These are phyloP conservation scores for Zizania latifolia DNA, from an alignment of 176 grass and related monocot species.

Conservation along the genomic window DNA sequence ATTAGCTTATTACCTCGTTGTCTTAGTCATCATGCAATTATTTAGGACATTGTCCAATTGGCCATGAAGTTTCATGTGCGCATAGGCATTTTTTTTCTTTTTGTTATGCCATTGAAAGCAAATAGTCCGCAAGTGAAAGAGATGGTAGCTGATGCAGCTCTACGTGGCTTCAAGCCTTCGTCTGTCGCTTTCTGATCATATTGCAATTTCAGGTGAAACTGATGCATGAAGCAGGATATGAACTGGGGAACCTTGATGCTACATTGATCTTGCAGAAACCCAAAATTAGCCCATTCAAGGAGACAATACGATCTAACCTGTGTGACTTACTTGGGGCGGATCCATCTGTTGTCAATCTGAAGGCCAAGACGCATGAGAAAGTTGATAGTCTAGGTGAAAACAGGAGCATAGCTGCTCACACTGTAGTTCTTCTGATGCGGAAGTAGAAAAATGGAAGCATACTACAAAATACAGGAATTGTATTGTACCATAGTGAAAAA, in stretches of 20 bases:
- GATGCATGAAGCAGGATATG: constrained; percentile 91
- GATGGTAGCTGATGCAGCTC: background rate
- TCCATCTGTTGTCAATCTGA: constrained; percentile 89
- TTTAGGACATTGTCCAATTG: background rate
- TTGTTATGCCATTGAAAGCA: background rate
- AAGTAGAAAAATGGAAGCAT: constrained; percentile 46
- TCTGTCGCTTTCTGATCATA: background rate
- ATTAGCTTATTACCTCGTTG: background rate
- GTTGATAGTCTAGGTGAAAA: constrained; percentile 98
- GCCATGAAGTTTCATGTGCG: background rate
- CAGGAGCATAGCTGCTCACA: constrained; percentile 93
- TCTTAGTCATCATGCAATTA: background rate
- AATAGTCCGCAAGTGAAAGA: background rate
- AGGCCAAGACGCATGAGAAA: constrained; percentile 97
- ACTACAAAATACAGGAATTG: constrained; percentile 4
- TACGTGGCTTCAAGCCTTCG: background rate
- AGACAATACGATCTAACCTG: constrained; percentile 79
- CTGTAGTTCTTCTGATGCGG: constrained; percentile 74
- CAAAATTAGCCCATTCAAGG: constrained; percentile 90
- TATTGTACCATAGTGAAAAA: constrained; percentile 17
- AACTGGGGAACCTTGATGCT: constrained; percentile 89
- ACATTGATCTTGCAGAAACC: constrained; percentile 90
- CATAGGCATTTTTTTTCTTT: background rate
- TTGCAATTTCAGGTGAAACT: constrained; percentile 75
- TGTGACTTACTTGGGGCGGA: constrained; percentile 72